These are phyloP conservation scores for Ascosphaera pollenicola DNA, from an alignment of 2,329 filamentous ascomycete species.

Conservation along the genomic window DNA sequence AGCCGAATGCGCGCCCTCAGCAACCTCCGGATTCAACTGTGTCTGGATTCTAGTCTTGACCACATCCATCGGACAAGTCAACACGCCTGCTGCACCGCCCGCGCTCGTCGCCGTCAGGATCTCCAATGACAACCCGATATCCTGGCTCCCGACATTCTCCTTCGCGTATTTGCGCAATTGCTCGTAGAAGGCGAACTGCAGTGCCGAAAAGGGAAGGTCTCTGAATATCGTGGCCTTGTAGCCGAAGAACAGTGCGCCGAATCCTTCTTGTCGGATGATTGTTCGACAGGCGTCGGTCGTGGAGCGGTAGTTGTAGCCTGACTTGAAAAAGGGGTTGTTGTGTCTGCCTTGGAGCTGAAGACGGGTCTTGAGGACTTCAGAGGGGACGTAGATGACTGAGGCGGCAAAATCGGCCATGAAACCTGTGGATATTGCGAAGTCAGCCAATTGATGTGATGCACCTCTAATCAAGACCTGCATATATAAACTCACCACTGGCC, in stretches of 20 bases:
- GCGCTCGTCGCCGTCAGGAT: constrained; percentile 75
- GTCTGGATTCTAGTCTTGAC: constrained; percentile 96
- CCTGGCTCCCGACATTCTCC: constrained; percentile 51
- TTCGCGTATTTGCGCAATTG: constrained; percentile 71
- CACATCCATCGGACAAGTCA: constrained; percentile 91
- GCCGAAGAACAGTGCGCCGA: constrained; percentile 77
- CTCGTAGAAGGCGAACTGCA: constrained; percentile 98
- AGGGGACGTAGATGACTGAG: constrained; percentile 84
- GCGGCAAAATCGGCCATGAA: constrained; percentile 83
- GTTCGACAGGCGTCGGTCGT: constrained; percentile 68
- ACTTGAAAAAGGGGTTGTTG: constrained; percentile 85
- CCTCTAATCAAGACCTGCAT: constrained; percentile 1
- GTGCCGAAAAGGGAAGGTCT: constrained; percentile 82
- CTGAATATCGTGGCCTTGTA: constrained; percentile 91
- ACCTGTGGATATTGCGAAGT: constrained; percentile 28
- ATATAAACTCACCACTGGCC: constrained; percentile 39
- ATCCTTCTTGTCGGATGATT: constrained; percentile 63
- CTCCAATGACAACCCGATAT: constrained; percentile 70
- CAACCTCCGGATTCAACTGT: constrained; percentile 44
- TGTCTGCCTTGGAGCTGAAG: constrained; percentile 84
- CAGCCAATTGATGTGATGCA: constrained; percentile 5
- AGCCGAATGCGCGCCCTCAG: constrained; percentile 2
- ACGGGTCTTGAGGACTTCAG: constrained; percentile 93
- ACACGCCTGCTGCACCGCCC: constrained; percentile 76
- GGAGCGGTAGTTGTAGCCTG: constrained; percentile 86